Base-by-base conservation (phyloP, 768 basidiomycete species). In the Trametes meyenii region DNA sequence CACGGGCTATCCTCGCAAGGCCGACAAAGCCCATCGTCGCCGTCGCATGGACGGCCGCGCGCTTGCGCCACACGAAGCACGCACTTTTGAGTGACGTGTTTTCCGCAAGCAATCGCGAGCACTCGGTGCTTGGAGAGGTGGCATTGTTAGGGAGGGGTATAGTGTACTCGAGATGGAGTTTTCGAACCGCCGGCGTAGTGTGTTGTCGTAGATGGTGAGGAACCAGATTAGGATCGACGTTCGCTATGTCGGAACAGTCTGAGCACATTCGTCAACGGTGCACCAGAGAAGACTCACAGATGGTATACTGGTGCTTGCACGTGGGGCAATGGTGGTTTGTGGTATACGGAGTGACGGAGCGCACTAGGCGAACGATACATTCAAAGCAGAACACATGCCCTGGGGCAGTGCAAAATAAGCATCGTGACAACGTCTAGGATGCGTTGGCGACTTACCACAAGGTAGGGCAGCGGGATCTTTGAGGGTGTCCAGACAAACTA, bases 321-420 rank as follows among this genome's bases (percentile, higher is more conserved):
- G 79, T 77, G 13, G 86, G 87, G 65, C 88, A 89, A 53, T 73
- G 76, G 62, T 82, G 85, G 38, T 77, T 74, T 56, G 74, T 76
- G 53, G 78, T 76, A 56, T 75, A 78, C 1, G 82, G 77, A 44
- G 77, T 78, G 16, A 81, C 74, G n/a, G 80, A 76, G 56, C 80
- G 76, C 13, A 85, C 76, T 6, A 80, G 74, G 50, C 76, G 76
- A n/a, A 77, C 71, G 38, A 89, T 78, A 64, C 88, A 89, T 46
- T 79, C 77, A 55, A 79, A 77, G 71, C 88, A 89, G 69, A 87
- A 88, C 42, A 89, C 75, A 66, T 89, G 87, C 14, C 88, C 88
- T 89, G 33, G 33, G 45, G 19, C 36, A 19, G 26, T 43, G 16
- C 38, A 0, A 19, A 4, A 53, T 58, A 13, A 40, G 63, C 21